phyloP scores from a whole-genome alignment of 305 asterid species.

The Stenogyne calaminthoides region DNA sequence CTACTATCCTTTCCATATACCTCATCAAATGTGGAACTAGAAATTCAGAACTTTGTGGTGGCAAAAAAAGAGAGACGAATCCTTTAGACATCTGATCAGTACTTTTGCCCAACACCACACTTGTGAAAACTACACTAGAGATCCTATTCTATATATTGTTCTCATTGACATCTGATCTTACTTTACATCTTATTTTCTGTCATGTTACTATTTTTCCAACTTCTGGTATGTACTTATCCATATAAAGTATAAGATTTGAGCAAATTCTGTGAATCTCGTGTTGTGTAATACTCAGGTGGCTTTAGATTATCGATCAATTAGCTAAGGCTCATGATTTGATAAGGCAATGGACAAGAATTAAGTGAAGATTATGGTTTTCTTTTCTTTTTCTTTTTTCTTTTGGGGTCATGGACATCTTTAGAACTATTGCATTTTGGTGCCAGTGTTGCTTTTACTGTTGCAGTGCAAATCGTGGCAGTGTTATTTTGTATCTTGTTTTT shows the following conservation, averaged over 20 bases:
- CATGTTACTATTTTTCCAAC: background rate
- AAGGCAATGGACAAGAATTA: background rate
- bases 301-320: background rate
- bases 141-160: slow-evolving; percentile 20
- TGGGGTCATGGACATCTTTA: too few species aligned
- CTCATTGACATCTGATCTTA: background rate
- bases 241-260: background rate
- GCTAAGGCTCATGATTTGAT: background rate
- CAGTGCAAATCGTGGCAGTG: too few species aligned
- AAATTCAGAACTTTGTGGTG: slow-evolving; percentile 24
- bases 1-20: slow-evolving; percentile 11
- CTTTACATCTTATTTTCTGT: background rate
- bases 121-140: slow-evolving; percentile 20
- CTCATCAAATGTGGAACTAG: slow-evolving; percentile 24
- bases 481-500: too few species aligned
- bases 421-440: too few species aligned
- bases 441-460: too few species aligned
- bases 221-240: slow-evolving; percentile 3
- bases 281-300: background rate
- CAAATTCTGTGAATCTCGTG: background rate
- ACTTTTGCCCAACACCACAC: background rate
- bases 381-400: background rate
- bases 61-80: slow-evolving; percentile 19
- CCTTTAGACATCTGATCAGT: slow-evolving; percentile 22
- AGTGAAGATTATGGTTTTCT: background rate